Percentiles rank a stretch among this genome's conserved stretches.
Evolutionary conservation across 371 early-diverging fungal species (phyloP).

Genomic region (Gilbertella persicaria): DNA sequence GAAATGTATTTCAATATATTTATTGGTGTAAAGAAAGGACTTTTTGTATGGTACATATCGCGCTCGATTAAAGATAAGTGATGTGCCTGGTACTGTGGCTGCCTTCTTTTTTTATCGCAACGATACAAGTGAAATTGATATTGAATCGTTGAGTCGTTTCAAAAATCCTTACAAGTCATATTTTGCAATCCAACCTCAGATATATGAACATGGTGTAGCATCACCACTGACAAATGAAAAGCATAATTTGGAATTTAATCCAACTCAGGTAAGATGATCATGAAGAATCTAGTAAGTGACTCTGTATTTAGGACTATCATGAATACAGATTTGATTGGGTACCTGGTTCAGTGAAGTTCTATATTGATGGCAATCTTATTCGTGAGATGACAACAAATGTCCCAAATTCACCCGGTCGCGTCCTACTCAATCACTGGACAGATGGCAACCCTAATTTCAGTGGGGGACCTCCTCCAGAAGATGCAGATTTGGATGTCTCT

Average conservation of each 20-base stretch:
- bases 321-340: constrained; percentile 52
- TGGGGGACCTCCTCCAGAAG: constrained; percentile 28
- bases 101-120: constrained; percentile 43
- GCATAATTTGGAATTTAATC: constrained; percentile 26
- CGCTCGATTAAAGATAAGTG: constrained; percentile 30
- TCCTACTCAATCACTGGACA: constrained; percentile 48
- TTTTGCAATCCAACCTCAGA: constrained; percentile 45
- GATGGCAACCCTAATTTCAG: constrained; percentile 48
- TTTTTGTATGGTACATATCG: constrained; percentile 50
- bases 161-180: constrained; percentile 36
- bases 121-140: constrained; percentile 44
- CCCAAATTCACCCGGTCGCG: constrained; percentile 35
- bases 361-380: constrained; percentile 30
- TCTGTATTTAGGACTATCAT: constrained; percentile 33
- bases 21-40: constrained; percentile 26
- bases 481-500: constrained; percentile 31
- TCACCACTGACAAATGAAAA: constrained; percentile 36
- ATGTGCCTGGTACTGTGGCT: constrained; percentile 42
- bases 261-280: constrained; percentile 21
- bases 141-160: constrained; percentile 38
- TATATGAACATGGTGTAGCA: constrained; percentile 39
- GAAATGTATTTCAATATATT: neutral
- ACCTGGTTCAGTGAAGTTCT: constrained; percentile 34
- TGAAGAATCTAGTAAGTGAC: neutral
- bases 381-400: constrained; percentile 33